Conservation (phyloP, 202 grass and related monocot species). For the Panicum virgatum region DNA sequence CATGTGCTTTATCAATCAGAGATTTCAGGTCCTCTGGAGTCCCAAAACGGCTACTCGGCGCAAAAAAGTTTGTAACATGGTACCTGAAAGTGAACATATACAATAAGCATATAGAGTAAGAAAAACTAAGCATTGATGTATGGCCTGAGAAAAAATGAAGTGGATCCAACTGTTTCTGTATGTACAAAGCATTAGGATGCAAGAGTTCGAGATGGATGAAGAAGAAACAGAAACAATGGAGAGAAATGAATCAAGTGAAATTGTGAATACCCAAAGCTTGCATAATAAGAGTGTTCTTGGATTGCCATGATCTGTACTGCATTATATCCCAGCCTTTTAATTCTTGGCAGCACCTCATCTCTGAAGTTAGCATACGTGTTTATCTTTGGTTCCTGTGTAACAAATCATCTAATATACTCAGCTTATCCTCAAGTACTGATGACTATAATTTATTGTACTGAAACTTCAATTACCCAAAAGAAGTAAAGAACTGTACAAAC, state of each 20-base stretch:
- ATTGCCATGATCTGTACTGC: constrained; percentile 99
- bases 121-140: constrained; percentile 2
- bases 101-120: constrained; percentile 33
- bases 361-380: constrained; percentile 95
- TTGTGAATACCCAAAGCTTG: constrained; percentile 81
- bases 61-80: constrained; percentile 99
- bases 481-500: constrained; percentile 34
- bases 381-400: constrained; percentile 85
- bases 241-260: constrained; percentile 27
- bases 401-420: constrained; percentile 60
- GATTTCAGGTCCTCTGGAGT: constrained; percentile 96
- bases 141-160: background rate
- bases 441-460: constrained; percentile 60
- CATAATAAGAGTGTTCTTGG: constrained; percentile 97
- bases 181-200: constrained; percentile 2
- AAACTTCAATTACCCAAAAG: constrained; percentile 36
- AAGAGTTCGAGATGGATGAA: constrained; percentile 25
- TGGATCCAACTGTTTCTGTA: background rate
- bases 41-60: constrained; percentile 96
- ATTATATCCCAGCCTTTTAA: constrained; percentile 97
- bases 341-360: constrained; percentile 92
- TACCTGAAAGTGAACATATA: constrained; percentile 61
- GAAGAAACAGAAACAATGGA: background rate
- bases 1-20: constrained; percentile 94
- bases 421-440: constrained; percentile 58